These are phyloP conservation scores for Cryphonectria nitschkei DNA, from an alignment of 2,329 filamentous ascomycete species.

Conservation along the genomic window DNA sequence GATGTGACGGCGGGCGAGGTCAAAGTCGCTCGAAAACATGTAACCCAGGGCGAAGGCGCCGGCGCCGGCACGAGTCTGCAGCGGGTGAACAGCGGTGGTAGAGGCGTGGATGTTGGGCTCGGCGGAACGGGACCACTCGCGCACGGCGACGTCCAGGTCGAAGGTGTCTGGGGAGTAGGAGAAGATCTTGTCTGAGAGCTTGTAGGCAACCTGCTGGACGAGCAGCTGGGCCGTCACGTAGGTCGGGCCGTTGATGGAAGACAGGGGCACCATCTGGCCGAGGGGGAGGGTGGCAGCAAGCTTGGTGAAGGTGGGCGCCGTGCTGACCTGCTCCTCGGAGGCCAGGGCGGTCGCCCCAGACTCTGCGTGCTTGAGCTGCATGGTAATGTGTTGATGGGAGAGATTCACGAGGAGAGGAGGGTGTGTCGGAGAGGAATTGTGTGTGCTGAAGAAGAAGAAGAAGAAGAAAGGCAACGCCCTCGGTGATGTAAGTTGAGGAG, in stretches of 20 bases:
- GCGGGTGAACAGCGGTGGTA: conserved; percentile 73
- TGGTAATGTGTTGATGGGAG: conserved; percentile 8
- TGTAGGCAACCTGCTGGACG: conserved; percentile 94
- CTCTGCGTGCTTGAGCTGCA: conserved; percentile 43
- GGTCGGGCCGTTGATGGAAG: conserved; percentile 78
- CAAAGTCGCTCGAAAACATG: conserved; percentile 96
- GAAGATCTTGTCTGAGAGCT: conserved; percentile 95
- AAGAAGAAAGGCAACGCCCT: background rate
- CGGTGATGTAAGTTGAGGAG: background rate
- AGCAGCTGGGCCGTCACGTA: conserved; percentile 93
- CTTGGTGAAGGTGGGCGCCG: conserved; percentile 42
- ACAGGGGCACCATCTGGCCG: conserved; percentile 57
- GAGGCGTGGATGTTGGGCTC: conserved; percentile 84
- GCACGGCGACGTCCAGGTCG: conserved; percentile 82
- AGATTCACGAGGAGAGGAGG: background rate
- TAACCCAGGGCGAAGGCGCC: conserved; percentile 93
- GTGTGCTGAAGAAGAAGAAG: background rate
- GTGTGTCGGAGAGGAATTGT: background rate
- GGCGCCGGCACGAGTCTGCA: conserved; percentile 88
- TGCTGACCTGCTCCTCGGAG: conserved; percentile 33
- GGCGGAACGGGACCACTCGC: conserved; percentile 71
- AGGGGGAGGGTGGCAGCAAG: conserved; percentile 60
- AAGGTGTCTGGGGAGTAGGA: conserved; percentile 95
- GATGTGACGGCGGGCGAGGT: conserved; percentile 85
- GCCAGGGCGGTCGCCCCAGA: conserved; percentile 39